Conservation (phyloP, 805 yeast species). For the Pichia ethanolica region DNA sequence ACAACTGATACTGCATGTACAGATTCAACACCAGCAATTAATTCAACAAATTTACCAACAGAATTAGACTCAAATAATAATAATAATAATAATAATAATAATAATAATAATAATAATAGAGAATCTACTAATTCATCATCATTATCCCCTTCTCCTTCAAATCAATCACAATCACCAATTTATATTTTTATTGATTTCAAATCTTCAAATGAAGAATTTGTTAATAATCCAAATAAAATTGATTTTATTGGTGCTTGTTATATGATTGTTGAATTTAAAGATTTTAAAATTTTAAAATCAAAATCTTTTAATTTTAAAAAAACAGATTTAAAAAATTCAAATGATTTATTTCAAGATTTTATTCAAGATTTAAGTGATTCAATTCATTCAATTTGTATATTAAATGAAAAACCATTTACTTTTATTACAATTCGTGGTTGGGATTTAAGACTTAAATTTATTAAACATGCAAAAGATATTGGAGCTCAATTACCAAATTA, state of each 20-base stretch:
- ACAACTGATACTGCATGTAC: not conserved
- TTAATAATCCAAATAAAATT: slow-evolving; percentile 1
- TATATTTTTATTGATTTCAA: not conserved
- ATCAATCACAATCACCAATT: not conserved
- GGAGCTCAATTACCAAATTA: slow-evolving; percentile 64
- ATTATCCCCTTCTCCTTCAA: not conserved
- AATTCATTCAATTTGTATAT: slow-evolving; percentile 4
- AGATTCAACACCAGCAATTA: not conserved
- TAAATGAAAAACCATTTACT: slow-evolving; percentile 39
- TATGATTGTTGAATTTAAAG: not conserved
- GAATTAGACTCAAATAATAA: not conserved
- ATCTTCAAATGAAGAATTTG: not conserved
- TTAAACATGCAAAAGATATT: slow-evolving; percentile 76
- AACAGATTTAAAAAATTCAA: not conserved
- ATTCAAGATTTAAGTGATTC: slow-evolving; percentile 8
- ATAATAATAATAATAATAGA: too few species aligned
- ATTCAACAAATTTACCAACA: not conserved
- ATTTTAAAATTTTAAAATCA: not conserved
- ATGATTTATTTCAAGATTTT: not conserved
- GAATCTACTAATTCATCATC: too few species aligned
- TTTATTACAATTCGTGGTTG: slow-evolving; percentile 60
- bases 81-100: too few species aligned
- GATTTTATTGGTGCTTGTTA: slow-evolving; percentile 3
- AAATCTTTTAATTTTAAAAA: not conserved
- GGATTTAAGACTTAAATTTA: slow-evolving; percentile 70